Evolutionary conservation across 108 stramenopile species (phyloP), one percentile per base, ranked within the genome.

Genomic region (Nannochloropsis salina): DNA sequence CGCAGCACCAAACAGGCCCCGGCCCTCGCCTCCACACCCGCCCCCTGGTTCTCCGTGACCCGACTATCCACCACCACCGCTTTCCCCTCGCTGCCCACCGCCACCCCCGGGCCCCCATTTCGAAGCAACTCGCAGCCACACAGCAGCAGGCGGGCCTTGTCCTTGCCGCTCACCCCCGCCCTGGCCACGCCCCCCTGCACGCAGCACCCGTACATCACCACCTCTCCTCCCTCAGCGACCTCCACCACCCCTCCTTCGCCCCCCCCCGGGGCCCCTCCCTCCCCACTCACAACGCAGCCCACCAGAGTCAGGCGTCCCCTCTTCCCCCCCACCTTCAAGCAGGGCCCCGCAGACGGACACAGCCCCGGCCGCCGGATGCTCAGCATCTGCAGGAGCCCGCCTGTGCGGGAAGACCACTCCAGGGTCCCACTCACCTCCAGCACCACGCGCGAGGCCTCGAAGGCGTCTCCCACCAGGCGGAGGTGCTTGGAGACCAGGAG

Each of bases 351-450:
- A 45, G 80, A 44, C 8, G 83, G 82, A 42, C 88, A 89, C 11
- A 81, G 85, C 83, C 83, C 80, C 42, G 88, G 88, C 15, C 88
- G 42, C 41, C 89, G 82, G 44, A 89, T 44, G n/a, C 85, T 86
- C 44, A 89, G 80, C 80, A 85, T 85, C 9, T 51, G 81, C 9
- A 89, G 42, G 15, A 86, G 15, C 20, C 61, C 80, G 11, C 88
- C 88, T 44, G 42, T 83, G 0, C 22, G 6, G 6, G 61, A 85
- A 9, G 83, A 45, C 89, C 85, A 89, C 6, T 41, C 79, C 41
- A 89, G 45, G 9, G 80, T 83, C 15, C 89, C 89, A 18, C 85
- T 89, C n/a, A 89, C 12, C 84, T 89, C 89, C 43, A 89, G 22
- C 8, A 89, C 83, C n/a, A 89, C 89, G 31, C 85, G 41, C 12